Percentiles rank a stretch among this genome's conserved stretches.
Conservation (phyloP, 2,329 filamentous ascomycete species). For the Dothidotthia symphoricarpi region DNA sequence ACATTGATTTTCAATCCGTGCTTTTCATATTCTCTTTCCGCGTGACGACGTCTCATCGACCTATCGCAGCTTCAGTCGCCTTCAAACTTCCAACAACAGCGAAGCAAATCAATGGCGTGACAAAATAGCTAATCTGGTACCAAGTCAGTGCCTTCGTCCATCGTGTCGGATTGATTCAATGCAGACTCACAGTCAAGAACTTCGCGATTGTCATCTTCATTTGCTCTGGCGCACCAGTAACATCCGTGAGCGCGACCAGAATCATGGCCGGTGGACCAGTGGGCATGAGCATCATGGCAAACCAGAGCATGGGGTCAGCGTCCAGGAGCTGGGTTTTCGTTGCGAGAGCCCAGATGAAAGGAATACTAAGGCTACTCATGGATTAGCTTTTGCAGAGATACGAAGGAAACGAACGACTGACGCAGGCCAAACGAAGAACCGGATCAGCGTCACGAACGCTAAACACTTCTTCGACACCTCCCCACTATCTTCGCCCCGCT, state of each 20-base stretch:
- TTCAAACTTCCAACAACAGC: conserved; percentile 41
- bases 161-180: neutral
- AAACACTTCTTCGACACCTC: conserved; percentile 52
- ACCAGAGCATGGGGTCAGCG: conserved; percentile 65
- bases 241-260: conserved; percentile 52
- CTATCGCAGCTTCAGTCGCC: conserved; percentile 33
- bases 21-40: too few species aligned
- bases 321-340: conserved; percentile 53
- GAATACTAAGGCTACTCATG: conserved; percentile 48
- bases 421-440: conserved; percentile 62
- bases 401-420: conserved; percentile 3
- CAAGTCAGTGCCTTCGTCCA: too few species aligned
- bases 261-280: conserved; percentile 57
- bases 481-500: conserved; percentile 43
- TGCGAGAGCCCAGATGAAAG: conserved; percentile 55
- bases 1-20: too few species aligned
- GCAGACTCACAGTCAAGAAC: conserved; percentile 46
- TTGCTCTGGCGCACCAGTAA: conserved; percentile 44
- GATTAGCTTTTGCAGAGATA: conserved; percentile 3
- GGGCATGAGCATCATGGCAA: conserved; percentile 61
- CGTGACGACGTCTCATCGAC: neutral
- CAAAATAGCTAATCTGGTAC: conserved; percentile 35
- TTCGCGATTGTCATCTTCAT: conserved; percentile 57
- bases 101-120: conserved; percentile 43
- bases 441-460: conserved; percentile 53